These are phyloP conservation scores for Gamarada debralockiae DNA, from an alignment of 495 filamentous ascomycete genomes.

Conservation along the genomic window DNA sequence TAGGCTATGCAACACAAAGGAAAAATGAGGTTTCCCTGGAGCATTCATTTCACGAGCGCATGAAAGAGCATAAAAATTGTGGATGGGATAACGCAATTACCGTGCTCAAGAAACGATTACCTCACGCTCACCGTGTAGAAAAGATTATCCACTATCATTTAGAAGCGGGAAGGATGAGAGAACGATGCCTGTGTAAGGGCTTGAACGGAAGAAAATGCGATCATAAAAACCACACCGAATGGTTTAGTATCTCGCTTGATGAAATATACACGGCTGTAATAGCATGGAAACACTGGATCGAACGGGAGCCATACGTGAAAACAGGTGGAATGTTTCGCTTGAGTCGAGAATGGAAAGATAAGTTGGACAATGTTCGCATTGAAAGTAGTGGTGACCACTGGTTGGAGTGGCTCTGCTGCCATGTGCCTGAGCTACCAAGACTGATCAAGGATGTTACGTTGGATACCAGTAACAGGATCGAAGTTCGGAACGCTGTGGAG, in stretches of 20 bases:
- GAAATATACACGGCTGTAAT: background rate
- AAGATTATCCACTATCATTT: background rate
- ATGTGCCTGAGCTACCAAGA: background rate
- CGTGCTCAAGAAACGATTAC: background rate
- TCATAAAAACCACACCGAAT: background rate
- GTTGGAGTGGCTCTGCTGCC: background rate
- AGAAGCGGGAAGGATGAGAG: background rate
- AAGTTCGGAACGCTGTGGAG: too few species aligned
- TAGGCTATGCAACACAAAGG: background rate
- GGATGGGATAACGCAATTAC: background rate
- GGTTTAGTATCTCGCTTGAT: background rate
- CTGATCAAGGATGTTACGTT: background rate
- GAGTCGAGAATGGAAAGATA: conserved; percentile 1
- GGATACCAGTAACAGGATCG: too few species aligned
- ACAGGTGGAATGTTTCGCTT: background rate
- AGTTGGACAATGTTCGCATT: background rate
- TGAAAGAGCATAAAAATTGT: background rate
- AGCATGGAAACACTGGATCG: conserved; percentile 1
- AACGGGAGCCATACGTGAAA: background rate
- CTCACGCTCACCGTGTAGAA: background rate
- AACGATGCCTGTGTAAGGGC: background rate
- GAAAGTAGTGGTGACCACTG: background rate
- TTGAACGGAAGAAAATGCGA: background rate
- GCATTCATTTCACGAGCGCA: background rate
- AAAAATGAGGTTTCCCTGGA: background rate